Conservation (phyloP, 371 early-diverging fungal genomes). For the Mortierella sp. region DNA sequence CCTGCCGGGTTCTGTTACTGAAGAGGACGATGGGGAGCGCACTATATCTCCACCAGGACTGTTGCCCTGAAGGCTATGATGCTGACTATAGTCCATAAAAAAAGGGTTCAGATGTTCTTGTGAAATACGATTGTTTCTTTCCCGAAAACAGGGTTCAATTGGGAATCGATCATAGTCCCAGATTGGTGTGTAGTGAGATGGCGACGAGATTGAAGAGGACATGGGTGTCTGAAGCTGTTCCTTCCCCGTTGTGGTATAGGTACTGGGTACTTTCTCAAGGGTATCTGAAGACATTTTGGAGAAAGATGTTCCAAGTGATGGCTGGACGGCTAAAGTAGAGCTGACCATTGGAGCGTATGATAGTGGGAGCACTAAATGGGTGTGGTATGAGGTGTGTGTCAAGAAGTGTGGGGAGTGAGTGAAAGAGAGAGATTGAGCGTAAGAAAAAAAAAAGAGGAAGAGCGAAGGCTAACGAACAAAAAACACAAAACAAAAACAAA, state of each 20-base stretch:
- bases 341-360: slow-evolving; percentile 3
- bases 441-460: background rate
- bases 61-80: slow-evolving; percentile 7
- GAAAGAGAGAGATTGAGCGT: background rate
- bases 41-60: background rate
- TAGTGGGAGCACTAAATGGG: background rate
- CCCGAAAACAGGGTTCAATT: slow-evolving; percentile 31
- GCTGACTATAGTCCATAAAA: slow-evolving; percentile 20
- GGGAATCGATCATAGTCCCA: slow-evolving; percentile 49
- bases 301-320: background rate
- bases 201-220: background rate
- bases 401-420: background rate
- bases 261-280: background rate
- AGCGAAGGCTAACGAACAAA: background rate
- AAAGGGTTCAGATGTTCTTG: slow-evolving; percentile 26
- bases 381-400: background rate
- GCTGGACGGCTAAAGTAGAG: slow-evolving; percentile 17
- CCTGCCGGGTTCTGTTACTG: background rate
- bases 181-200: slow-evolving; percentile 38
- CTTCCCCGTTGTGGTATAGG: background rate
- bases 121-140: slow-evolving; percentile 15
- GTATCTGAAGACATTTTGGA: background rate
- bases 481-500: slow-evolving; percentile 2
- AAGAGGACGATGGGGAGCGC: slow-evolving; percentile 15
- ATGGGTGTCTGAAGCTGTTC: background rate